Base-by-base conservation (phyloP, 805 yeast species). In the Torulaspora delbrueckii region DNA sequence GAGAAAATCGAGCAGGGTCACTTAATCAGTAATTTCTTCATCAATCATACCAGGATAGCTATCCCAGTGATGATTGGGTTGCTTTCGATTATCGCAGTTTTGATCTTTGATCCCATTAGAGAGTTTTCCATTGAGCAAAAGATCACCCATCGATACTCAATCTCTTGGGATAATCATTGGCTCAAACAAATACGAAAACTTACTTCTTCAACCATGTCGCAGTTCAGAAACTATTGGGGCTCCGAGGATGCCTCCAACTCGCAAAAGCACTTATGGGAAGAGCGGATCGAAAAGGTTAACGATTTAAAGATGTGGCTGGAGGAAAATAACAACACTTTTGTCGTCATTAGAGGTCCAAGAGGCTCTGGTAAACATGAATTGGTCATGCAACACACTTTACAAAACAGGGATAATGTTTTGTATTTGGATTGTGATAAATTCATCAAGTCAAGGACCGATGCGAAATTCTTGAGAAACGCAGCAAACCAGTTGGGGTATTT, bases 311-410 rank as follows among this genome's bases (percentile, higher is more conserved):
- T 85, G 54, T 86, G 95, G 93, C 69, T 93, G 5, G 81, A 80
- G 47, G 99, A 93, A 63, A 90, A 89, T 51, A 81, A 82, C n/a
- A 83, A 85, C 62, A 87, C 97, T 1, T 93, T 89, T 60, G 89
- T 91, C 22, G 79, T 93, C 3, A 81, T 93, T 2, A 79, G 82
- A 51, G 99, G 99, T 9, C 98, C 99, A 4, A 76, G 87, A 53
- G 99, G 99, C 4, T 81, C 95, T n/a, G 99, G 98, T 18, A 91
- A 93, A 57, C 77, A 81, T 48, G 91, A 82, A 48, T 68, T 88
- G 48, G 89, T 91, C 4, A 67, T 83, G 59, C 80, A 80, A 36
- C 79, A 82, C 57, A 81, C 84, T 1, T 70, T 87, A 37, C 68
- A 72, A 39, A 78, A 73, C 24, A 77, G 89, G 42, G 71, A 73